These are phyloP conservation scores for Pelargonium australe DNA, from an alignment of 441 rosid genomes.

Conservation along the genomic window DNA sequence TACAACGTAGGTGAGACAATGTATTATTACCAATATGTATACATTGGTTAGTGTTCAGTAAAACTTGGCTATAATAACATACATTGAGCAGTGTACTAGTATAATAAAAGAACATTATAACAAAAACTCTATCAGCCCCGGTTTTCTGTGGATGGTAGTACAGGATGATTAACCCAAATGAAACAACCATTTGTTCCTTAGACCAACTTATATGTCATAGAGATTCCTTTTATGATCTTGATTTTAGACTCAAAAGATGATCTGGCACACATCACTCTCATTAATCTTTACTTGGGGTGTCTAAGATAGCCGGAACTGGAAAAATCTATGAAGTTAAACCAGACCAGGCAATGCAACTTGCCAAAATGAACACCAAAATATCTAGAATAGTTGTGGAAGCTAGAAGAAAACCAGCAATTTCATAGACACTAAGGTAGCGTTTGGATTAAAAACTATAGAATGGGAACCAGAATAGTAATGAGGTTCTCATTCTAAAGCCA, in stretches of 20 bases:
- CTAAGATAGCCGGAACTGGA: no score
- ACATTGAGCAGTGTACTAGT: background rate
- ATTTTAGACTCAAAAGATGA: no score
- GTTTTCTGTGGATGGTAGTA: background rate
- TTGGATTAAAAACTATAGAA: no score
- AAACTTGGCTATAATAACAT: background rate
- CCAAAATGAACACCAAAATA: no score
- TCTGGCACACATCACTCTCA: no score
- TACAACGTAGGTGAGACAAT: constrained; percentile 1
- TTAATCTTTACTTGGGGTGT: no score
- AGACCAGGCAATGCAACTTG: background rate
- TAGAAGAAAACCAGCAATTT: background rate
- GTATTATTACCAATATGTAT: no score
- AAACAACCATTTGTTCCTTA: background rate
- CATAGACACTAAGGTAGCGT: background rate
- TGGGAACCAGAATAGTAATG: no score
- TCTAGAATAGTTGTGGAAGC: background rate
- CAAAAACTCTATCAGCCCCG: background rate
- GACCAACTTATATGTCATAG: background rate
- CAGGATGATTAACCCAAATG: background rate
- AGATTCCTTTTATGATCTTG: background rate
- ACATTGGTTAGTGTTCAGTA: background rate
- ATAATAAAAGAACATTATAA: background rate
- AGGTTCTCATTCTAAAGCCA: no score
- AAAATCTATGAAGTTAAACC: background rate